Evolutionary conservation across 306 rosid genomes (phyloP).

Genomic region (Vachellia collinsii): DNA sequence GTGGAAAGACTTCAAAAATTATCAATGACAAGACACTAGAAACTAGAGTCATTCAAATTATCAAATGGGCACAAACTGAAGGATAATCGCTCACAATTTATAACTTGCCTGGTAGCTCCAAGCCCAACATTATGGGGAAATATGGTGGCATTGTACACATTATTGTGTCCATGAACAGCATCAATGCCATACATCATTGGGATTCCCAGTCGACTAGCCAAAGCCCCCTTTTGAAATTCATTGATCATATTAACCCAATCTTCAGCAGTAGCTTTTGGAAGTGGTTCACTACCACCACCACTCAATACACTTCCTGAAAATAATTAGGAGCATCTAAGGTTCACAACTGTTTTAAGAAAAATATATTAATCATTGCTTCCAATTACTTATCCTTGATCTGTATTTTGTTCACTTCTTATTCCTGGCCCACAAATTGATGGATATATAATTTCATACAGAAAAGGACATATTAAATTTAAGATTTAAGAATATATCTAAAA

Average conservation of each 20-base stretch:
- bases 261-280: slow-evolving; percentile 80
- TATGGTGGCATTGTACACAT: slow-evolving; percentile 89
- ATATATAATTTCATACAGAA: background rate
- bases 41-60: slow-evolving; percentile 12
- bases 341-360: slow-evolving; percentile 10
- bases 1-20: background rate
- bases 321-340: slow-evolving; percentile 26
- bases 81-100: slow-evolving; percentile 13
- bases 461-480: slow-evolving; percentile 16
- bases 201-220: slow-evolving; percentile 80
- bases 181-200: slow-evolving; percentile 98
- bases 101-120: slow-evolving; percentile 92
- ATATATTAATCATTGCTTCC: slow-evolving; percentile 1
- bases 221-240: slow-evolving; percentile 79
- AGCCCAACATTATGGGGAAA: slow-evolving; percentile 96
- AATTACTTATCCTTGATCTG: slow-evolving; percentile 15
- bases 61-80: background rate
- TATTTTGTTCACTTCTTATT: background rate
- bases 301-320: slow-evolving; percentile 91
- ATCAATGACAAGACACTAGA: slow-evolving; percentile 24
- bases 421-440: background rate
- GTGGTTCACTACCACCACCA: slow-evolving; percentile 94
- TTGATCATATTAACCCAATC: slow-evolving; percentile 96
- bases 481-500: slow-evolving; percentile 12
- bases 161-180: slow-evolving; percentile 98